Base-by-base conservation (phyloP, 202 grass and related monocot genomes). In the Brachypodium distachyon region DNA sequence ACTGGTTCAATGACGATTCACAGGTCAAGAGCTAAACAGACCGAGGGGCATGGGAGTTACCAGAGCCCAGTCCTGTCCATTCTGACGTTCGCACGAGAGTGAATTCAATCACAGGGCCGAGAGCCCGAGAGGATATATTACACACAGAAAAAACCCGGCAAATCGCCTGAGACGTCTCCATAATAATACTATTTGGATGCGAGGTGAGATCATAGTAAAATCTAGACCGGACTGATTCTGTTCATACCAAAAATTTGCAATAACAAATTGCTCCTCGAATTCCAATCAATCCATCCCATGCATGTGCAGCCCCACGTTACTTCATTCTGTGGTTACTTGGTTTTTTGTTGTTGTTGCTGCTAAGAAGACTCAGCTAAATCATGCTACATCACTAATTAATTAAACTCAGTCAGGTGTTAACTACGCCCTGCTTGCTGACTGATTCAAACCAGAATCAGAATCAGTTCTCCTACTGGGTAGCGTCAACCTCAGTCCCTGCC, bases 271-370 rank as follows among this genome's bases (percentile, higher is more conserved):
- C 59, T 12, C 14, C 26, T 40, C 36, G 40, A 11, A 19, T 59
- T 17, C 17, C 14, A 51, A 69, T 43, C 42, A 34, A 34, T 25
- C 40, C 14, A 1, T 72, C 47, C 28, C 66, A 46, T 42, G 14
- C 66, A 46, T 42, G 14, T 17, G 31, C 47, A 7, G 31, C 26
- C 9, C 55, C 84, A 86, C 64, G 77, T 39, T 77, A 37, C 52
- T 75, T 6, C 61, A 46, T 81, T 62, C 62, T 12, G 44, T n/a
- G n/a, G n/a, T 33, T 54, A 2, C 62, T 61, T 55, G 84, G 47
- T 38, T 10, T 16, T 34, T 10, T 41, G 38, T 31, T 29, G 22
- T 27, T 67, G 0, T 23, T 39, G 6, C 0, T n/a, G n/a, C n/a
- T n/a, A n/a, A 36, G 11, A 25, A 41, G 37, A 26, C 8, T 65